Percentiles rank a stretch among this genome's conserved stretches.
These are phyloP conservation scores for Paradendryphiella salina DNA, from an alignment of 2,329 filamentous ascomycete genomes.

Conservation along the genomic window DNA sequence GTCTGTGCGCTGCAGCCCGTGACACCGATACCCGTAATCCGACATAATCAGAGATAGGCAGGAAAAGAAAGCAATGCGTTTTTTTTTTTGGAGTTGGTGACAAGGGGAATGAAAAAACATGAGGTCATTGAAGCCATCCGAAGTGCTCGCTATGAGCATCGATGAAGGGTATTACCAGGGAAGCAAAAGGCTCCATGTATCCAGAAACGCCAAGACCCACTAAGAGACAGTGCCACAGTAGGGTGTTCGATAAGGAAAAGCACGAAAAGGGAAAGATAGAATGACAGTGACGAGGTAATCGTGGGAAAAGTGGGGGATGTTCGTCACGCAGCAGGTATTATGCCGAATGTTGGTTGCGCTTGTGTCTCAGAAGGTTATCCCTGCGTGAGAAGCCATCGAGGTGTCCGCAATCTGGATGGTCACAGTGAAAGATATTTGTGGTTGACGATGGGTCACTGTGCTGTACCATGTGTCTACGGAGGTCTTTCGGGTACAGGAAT, in stretches of 20 bases:
- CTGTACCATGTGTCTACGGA: conserved; percentile 33
- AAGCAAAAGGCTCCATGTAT: neutral
- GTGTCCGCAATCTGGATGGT: conserved; percentile 32
- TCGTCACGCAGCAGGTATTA: conserved; percentile 4
- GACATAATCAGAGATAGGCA: neutral
- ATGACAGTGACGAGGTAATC: neutral
- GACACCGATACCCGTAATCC: too few relatives aligned
- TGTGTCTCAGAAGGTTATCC: conserved; percentile 43
- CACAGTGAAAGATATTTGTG: conserved; percentile 26
- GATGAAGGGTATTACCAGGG: conserved; percentile 3
- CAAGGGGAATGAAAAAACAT: neutral
- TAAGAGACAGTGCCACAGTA: neutral
- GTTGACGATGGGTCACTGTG: conserved; percentile 27
- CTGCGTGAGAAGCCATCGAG: conserved; percentile 40
- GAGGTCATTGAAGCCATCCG: conserved; percentile 1
- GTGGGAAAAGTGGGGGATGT: neutral
- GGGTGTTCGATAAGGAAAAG: neutral
- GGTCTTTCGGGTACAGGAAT: conserved; percentile 45
- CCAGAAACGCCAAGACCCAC: neutral
- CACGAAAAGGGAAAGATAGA: neutral
- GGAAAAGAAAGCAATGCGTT: neutral
- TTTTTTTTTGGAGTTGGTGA: neutral
- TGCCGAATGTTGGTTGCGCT: conserved; percentile 34
- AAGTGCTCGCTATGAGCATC: conserved; percentile 5
- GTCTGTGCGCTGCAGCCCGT: too few relatives aligned